These are phyloP conservation scores for Euphorbia corollata DNA, from an alignment of 441 rosid species.

Conservation along the genomic window DNA sequence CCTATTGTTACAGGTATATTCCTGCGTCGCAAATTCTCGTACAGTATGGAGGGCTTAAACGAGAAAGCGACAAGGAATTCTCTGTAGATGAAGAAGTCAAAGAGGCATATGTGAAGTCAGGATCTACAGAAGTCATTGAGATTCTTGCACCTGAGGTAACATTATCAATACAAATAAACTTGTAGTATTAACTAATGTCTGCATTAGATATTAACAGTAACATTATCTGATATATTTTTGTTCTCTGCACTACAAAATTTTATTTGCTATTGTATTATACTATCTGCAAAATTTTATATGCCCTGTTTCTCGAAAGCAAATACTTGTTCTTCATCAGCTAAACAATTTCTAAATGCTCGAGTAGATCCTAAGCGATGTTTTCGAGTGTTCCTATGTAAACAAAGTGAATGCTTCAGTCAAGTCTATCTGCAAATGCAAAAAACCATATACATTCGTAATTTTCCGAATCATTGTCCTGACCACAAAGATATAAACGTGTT, in stretches of 20 bases:
- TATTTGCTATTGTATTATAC: too few species aligned
- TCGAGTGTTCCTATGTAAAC: too few species aligned
- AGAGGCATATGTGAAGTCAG: conserved; percentile 35
- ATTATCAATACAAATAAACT: background rate
- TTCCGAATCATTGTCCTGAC: background rate
- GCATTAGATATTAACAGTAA: too few species aligned
- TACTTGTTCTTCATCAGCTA: too few species aligned
- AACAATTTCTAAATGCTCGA: too few species aligned
- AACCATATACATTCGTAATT: background rate
- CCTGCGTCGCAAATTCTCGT: conserved; percentile 42
- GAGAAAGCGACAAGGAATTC: conserved; percentile 41
- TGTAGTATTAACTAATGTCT: too few species aligned
- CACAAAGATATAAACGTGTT: background rate
- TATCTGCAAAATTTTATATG: too few species aligned
- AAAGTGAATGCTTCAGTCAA: too few species aligned
- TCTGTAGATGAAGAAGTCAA: conserved; percentile 28
- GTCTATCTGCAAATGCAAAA: background rate
- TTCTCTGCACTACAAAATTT: too few species aligned
- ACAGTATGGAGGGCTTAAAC: conserved; percentile 48
- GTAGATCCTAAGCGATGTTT: too few species aligned
- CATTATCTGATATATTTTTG: background rate
- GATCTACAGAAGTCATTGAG: conserved; percentile 34
- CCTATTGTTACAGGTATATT: conserved; percentile 30
- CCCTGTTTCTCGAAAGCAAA: too few species aligned
- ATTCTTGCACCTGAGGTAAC: conserved; percentile 34